Percentiles rank a stretch among this genome's conserved stretches.
These are phyloP conservation scores for Phellopilus nigrolimitatus DNA, from an alignment of 1,284 basidiomycete species.

Conservation along the genomic window DNA sequence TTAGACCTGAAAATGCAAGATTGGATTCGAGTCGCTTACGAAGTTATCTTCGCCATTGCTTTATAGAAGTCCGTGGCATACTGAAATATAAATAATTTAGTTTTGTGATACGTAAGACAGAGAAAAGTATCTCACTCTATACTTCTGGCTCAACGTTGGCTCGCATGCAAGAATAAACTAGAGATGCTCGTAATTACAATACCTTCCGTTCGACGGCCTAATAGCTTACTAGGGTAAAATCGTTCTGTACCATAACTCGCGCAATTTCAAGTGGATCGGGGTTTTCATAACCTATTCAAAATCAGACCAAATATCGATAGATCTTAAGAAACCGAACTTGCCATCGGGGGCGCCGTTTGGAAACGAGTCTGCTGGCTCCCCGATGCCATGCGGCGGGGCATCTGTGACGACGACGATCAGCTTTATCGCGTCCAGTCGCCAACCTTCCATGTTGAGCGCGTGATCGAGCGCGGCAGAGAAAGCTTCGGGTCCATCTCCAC, in stretches of 20 bases:
- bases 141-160: background rate
- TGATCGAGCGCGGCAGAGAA: slow-evolving; percentile 55
- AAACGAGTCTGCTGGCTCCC: slow-evolving; percentile 35
- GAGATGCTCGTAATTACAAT: background rate
- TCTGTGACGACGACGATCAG: slow-evolving; percentile 50
- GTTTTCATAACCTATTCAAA: slow-evolving; percentile 25
- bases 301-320: slow-evolving; percentile 9
- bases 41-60: background rate
- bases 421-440: slow-evolving; percentile 48
- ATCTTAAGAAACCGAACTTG: background rate
- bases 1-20: slow-evolving; percentile 22
- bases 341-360: slow-evolving; percentile 25
- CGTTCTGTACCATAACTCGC: slow-evolving; percentile 39
- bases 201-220: too few relatives aligned
- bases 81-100: background rate
- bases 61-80: slow-evolving; percentile 8
- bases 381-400: slow-evolving; percentile 51
- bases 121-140: background rate
- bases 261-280: slow-evolving; percentile 47
- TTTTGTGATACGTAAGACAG: background rate
- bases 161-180: slow-evolving; percentile 4
- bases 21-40: slow-evolving; percentile 24
- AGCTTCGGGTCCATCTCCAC: slow-evolving; percentile 7
- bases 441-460: slow-evolving; percentile 52
- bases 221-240: background rate